Evolutionary conservation across 176 grass and related monocot species (phyloP).

Genomic region (Aegilops umbellulata): DNA sequence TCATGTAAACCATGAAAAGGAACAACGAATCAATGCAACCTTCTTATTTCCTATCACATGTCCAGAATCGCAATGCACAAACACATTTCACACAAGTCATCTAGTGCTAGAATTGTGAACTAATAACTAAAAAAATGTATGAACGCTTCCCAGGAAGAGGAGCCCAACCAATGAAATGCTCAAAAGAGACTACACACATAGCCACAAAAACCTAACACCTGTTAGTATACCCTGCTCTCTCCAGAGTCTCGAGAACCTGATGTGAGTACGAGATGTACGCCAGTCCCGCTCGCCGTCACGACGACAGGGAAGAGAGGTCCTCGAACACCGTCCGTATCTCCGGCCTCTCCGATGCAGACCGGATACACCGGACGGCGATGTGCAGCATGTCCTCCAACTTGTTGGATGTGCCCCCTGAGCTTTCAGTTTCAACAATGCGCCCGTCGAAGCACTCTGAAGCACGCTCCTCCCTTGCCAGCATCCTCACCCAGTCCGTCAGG

Average conservation of each 20-base stretch:
- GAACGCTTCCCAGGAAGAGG: slow-evolving; percentile 24
- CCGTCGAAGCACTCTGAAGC: slow-evolving; percentile 70
- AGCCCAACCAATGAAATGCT: slow-evolving; percentile 41
- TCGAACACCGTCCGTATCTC: slow-evolving; percentile 81
- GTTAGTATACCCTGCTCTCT: slow-evolving; percentile 40
- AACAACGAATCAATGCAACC: slow-evolving; percentile 25
- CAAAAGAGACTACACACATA: slow-evolving; percentile 29
- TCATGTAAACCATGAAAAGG: neutral
- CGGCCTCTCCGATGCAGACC: slow-evolving; percentile 67
- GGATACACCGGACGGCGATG: slow-evolving; percentile 75
- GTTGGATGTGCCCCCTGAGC: slow-evolving; percentile 24
- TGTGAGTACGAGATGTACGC: slow-evolving; percentile 68
- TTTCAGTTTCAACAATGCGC: slow-evolving; percentile 26
- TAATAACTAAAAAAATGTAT: slow-evolving; percentile 46
- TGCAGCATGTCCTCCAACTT: slow-evolving; percentile 63
- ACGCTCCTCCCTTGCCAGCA: slow-evolving; percentile 59
- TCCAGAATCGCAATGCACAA: slow-evolving; percentile 44
- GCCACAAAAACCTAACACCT: slow-evolving; percentile 49
- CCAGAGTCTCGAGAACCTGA: slow-evolving; percentile 13
- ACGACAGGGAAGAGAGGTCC: slow-evolving; percentile 63
- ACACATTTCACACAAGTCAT: slow-evolving; percentile 36
- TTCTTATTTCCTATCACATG: slow-evolving; percentile 48
- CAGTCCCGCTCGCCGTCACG: neutral
- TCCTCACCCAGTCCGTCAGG: slow-evolving; percentile 89
- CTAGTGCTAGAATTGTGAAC: slow-evolving; percentile 24